Conservation (phyloP, 805 yeast species). For the Ogataea trehalophila region DNA sequence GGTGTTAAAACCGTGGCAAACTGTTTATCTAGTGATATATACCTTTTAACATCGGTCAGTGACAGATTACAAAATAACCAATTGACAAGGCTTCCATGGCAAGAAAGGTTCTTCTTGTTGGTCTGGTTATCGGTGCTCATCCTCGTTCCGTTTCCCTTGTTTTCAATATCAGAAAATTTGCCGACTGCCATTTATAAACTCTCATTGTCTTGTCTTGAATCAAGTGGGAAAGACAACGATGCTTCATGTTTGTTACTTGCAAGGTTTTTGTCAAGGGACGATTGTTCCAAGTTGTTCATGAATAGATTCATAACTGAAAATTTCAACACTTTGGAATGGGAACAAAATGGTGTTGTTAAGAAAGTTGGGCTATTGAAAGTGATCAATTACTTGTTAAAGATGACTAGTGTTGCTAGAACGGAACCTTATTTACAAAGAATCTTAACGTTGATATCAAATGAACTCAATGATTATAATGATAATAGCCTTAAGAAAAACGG, state of each 20-base stretch:
- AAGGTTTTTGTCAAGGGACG: slow-evolving; percentile 48
- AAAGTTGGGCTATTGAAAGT: slow-evolving; percentile 18
- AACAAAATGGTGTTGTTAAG: slow-evolving; percentile 5
- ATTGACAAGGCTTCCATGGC: slow-evolving; percentile 34
- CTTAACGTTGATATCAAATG: slow-evolving; percentile 14
- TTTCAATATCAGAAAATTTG: slow-evolving; percentile 30
- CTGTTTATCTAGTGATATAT: slow-evolving; percentile 57
- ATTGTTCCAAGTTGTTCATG: slow-evolving; percentile 25
- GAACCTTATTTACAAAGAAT: slow-evolving; percentile 7
- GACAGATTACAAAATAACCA: slow-evolving; percentile 11
- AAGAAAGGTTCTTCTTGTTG: slow-evolving; percentile 43
- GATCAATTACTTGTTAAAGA: slow-evolving; percentile 22
- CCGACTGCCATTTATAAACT: slow-evolving; percentile 33
- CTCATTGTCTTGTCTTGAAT: slow-evolving; percentile 30
- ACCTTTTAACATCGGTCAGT: slow-evolving; percentile 38
- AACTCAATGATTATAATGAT: slow-evolving; percentile 5
- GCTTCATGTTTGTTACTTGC: slow-evolving; percentile 50
- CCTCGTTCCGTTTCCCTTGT: slow-evolving; percentile 69
- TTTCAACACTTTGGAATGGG: slow-evolving; percentile 19
- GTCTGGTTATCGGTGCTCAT: slow-evolving; percentile 71
- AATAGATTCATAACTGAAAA: slow-evolving; percentile 21
- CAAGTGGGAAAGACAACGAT: slow-evolving; percentile 55
- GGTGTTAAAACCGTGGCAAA: slow-evolving; percentile 58
- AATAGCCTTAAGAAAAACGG: not conserved
- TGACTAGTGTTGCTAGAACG: slow-evolving; percentile 5